These are phyloP conservation scores for Haplosporangium sp. DNA, from an alignment of 371 early-diverging fungal species.

Conservation along the genomic window DNA sequence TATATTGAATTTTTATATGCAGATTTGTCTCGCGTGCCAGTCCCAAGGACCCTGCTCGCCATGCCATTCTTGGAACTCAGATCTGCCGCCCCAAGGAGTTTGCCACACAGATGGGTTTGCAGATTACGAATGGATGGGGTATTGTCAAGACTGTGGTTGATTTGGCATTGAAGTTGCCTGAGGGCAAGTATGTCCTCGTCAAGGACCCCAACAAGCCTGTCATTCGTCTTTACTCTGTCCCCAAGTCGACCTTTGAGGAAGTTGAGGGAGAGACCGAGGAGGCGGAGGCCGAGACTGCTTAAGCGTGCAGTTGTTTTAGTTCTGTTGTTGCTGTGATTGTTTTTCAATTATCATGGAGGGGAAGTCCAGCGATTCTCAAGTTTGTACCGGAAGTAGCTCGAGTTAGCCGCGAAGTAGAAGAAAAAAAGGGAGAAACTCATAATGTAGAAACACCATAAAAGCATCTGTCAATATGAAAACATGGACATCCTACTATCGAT, in stretches of 20 bases:
- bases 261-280: conserved; percentile 64
- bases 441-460: too few relatives aligned
- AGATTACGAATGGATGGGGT: conserved; percentile 92
- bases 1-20: not conserved
- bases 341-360: not conserved
- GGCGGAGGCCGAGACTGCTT: conserved; percentile 56
- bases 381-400: too few relatives aligned
- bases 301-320: not conserved
- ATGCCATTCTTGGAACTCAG: conserved; percentile 87
- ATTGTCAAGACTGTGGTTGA: conserved; percentile 94
- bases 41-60: conserved; percentile 85
- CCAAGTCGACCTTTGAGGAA: conserved; percentile 74
- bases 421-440: too few relatives aligned
- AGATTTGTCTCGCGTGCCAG: conserved; percentile 80
- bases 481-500: too few relatives aligned
- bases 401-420: too few relatives aligned
- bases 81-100: conserved; percentile 93
- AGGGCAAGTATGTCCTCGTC: conserved; percentile 94
- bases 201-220: conserved; percentile 96
- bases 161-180: conserved; percentile 83
- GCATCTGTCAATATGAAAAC: too few relatives aligned
- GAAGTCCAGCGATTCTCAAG: not conserved
- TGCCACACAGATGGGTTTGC: conserved; percentile 90
- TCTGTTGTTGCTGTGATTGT: not conserved
- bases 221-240: conserved; percentile 83